These are phyloP conservation scores for Penicillium soppii DNA, from an alignment of 495 filamentous ascomycete species.

Conservation along the genomic window DNA sequence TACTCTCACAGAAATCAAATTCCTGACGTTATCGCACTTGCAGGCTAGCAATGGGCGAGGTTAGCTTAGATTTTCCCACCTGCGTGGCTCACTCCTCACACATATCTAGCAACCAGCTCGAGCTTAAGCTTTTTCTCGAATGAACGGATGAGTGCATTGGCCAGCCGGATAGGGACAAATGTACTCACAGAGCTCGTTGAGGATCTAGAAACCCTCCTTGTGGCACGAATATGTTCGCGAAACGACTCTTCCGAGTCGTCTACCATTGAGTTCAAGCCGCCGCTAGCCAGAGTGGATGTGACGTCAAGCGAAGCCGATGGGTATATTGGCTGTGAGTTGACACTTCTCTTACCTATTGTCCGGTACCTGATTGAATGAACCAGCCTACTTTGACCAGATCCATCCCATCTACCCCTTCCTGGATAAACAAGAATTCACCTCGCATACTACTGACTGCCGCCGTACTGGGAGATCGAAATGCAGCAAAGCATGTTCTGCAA, in stretches of 20 bases:
- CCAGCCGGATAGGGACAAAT: background rate
- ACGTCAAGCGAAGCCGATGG: background rate
- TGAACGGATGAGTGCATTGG: background rate
- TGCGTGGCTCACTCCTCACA: background rate
- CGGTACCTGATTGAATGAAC: background rate
- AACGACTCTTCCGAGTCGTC: background rate
- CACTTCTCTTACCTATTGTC: background rate
- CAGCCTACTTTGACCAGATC: constrained; percentile 35
- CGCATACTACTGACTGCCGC: background rate
- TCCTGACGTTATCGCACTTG: background rate
- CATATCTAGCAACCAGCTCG: constrained; percentile 1
- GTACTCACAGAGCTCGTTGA: background rate
- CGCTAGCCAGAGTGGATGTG: background rate
- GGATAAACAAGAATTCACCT: constrained; percentile 29
- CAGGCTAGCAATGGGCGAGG: background rate
- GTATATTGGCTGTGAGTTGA: background rate
- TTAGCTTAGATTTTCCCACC: background rate
- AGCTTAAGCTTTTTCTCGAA: background rate
- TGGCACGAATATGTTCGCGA: background rate
- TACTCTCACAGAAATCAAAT: background rate
- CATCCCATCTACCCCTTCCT: constrained; percentile 37
- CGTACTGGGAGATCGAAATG: background rate
- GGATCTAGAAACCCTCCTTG: background rate
- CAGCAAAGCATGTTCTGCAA: constrained; percentile 25
- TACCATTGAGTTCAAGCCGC: background rate